Evolutionary conservation across 345 rosid genomes (phyloP), one percentile per base, ranked within the genome.

Genomic region (Ricinus communis): DNA sequence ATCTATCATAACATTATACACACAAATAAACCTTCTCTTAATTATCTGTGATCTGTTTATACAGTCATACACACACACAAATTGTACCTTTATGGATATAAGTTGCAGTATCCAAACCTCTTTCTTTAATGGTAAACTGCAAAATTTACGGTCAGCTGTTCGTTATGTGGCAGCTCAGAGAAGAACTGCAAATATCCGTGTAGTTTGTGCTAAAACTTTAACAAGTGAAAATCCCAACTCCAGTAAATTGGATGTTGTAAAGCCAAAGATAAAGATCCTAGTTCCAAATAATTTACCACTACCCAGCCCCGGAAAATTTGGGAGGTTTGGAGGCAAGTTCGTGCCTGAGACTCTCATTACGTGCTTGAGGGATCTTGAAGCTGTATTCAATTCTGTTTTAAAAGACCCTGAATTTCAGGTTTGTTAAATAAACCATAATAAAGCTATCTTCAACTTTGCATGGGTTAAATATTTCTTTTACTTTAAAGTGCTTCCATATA

Each of bases 291-390:
- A 71, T 10, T 46, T 46, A 12, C 14, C 59, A 21, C 56, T 46
- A 10, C 9, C 65, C 40, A 55, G 0, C 25, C 22, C 63, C 0
- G 93, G 85, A 64, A 86, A 76, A 73, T 93, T 85, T 49, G 98
- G 96, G 28, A 84, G 70, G 71, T 90, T 86, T 72, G 96, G 98
- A 46, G 96, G 98, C 52, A 90, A 83, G 75, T 93, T 58, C 73
- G 98, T 90, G 66, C 91, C 96, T 5, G 98, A 93, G 73, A 83
- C 85, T 16, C 74, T 90, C 49, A 80, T 93, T 3, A 52, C 84
- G 72, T 54, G 81, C 65, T 79, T 90, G 65, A 58, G 31, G 40
- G 76, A 67, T 73, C 90, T 93, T 69, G 96, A 90, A 85, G 88
- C 76, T 38, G 85, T 84, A 68, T 93, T 90, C 69, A 43, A 77